Base-by-base conservation (phyloP, 305 asterid genomes). In the Ajuga reptans region DNA sequence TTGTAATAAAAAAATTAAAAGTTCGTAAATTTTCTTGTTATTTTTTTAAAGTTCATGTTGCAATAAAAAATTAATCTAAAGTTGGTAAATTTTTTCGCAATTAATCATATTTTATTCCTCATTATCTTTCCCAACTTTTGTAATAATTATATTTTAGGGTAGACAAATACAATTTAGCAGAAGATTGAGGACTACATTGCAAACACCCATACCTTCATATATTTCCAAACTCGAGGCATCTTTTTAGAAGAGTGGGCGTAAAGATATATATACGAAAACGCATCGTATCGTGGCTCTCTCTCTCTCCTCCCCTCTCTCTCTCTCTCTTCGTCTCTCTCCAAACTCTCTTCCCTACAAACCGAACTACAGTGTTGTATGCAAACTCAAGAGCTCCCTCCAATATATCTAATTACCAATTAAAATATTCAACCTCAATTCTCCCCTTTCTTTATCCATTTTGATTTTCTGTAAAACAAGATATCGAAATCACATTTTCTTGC, bases 361-460 rank as follows among this genome's bases (percentile, higher is more conserved):
- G 50, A 78, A 80, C 81, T 77, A 74, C 86, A 72, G 83, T 75
- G 66, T 51, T 72, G 63, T 78, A 64, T 73, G 74, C 78, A 69
- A 71, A 73, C 82, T 58, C 79, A 69, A n/a, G 83, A 79, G 80
- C 86, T 75, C 84, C 85, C 78, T 72, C 83, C 78, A 70, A 68
- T 56, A 69, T 69, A 79, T 71, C 65, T 57, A 73, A 79, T 27
- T 18, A 58, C 69, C 46, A 33, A 73, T 71, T 43, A 63, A 51
- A 43, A 68, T 68, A 74, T 67, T 64, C 75, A 55, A 52, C 69
- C 77, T 50, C 52, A 61, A 61, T 71, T 70, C n/a, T 47, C 31
- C 10, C 10, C 9, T 46, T 29, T 24, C 27, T 51, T 45, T 6
- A 36, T 43, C 51, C 64, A 42, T 52, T 75, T 59, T 39, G 42